Conservation (phyloP, 176 grass and related monocot species). For the Saccharum spontaneum region DNA sequence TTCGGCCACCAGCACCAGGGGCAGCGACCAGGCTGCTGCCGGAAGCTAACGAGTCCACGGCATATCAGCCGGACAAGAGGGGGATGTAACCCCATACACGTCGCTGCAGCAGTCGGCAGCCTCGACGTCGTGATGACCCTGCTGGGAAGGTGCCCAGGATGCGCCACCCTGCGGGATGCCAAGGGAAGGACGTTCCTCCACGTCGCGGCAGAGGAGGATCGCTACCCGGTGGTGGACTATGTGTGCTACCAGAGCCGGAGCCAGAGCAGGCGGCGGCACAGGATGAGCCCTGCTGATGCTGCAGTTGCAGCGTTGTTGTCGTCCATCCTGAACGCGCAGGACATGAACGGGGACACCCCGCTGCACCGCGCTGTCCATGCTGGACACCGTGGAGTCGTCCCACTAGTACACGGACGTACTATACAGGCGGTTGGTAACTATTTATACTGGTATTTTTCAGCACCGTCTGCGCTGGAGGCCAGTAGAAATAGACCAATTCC, state of each 20-base stretch:
- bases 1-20: too few relatives aligned
- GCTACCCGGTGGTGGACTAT: neutral
- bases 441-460: too few relatives aligned
- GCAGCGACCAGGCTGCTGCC: neutral
- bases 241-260: neutral
- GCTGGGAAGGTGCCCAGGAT: neutral
- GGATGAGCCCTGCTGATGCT: too few relatives aligned
- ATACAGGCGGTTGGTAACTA: too few relatives aligned
- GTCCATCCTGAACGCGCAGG: neutral
- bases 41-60: neutral
- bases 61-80: neutral
- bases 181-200: neutral
- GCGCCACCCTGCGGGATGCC: neutral
- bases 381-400: too few relatives aligned
- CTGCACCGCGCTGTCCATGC: too few relatives aligned
- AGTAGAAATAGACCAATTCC: too few relatives aligned
- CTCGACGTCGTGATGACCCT: rapidly evolving
- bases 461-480: too few relatives aligned
- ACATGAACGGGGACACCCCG: neutral
- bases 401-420: too few relatives aligned
- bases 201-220: neutral
- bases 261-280: too few relatives aligned
- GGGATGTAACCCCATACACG: neutral
- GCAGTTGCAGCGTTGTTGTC: too few relatives aligned
- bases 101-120: neutral